These are phyloP conservation scores for Talaromyces albobiverticillius DNA, from an alignment of 2,329 filamentous ascomycete genomes.

Conservation along the genomic window DNA sequence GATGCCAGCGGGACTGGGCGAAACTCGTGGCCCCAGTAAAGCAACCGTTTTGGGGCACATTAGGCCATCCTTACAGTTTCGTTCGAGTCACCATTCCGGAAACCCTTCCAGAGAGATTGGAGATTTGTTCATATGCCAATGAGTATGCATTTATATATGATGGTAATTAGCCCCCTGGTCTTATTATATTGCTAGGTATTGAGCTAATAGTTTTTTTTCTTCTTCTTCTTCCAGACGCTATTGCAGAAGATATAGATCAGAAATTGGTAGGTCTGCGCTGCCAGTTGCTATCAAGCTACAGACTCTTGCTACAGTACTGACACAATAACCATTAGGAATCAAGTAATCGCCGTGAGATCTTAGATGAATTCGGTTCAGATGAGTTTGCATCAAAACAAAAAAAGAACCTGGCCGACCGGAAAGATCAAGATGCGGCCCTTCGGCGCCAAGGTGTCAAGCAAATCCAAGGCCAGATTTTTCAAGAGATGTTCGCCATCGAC, in stretches of 20 bases:
- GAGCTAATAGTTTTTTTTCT: neutral
- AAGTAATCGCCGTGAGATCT: constrained; percentile 1
- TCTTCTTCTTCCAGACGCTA: neutral
- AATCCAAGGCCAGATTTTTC: constrained; percentile 17
- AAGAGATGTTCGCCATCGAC: constrained; percentile 29
- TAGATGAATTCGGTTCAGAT: constrained; percentile 7
- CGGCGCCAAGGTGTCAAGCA: constrained; percentile 21
- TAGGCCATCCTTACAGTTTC: constrained; percentile 27
- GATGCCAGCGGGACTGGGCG: constrained; percentile 37
- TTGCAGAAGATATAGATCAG: constrained; percentile 2
- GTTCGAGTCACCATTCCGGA: constrained; percentile 35
- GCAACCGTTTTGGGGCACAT: constrained; percentile 26
- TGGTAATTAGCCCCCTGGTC: constrained; percentile 19
- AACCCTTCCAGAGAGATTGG: constrained; percentile 38
- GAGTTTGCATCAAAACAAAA: neutral
- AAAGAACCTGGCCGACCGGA: neutral
- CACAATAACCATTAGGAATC: constrained; percentile 2
- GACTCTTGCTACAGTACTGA: neutral
- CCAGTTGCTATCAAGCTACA: neutral
- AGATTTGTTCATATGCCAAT: constrained; percentile 39
- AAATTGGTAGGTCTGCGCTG: neutral
- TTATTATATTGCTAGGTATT: too few species aligned
- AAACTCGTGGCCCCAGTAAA: constrained; percentile 26
- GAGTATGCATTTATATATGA: constrained; percentile 44
- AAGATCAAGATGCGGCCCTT: constrained; percentile 1